Evolutionary conservation across 208 protist genomes (phyloP).

Genomic region (Trichomonas vaginalis): DNA sequence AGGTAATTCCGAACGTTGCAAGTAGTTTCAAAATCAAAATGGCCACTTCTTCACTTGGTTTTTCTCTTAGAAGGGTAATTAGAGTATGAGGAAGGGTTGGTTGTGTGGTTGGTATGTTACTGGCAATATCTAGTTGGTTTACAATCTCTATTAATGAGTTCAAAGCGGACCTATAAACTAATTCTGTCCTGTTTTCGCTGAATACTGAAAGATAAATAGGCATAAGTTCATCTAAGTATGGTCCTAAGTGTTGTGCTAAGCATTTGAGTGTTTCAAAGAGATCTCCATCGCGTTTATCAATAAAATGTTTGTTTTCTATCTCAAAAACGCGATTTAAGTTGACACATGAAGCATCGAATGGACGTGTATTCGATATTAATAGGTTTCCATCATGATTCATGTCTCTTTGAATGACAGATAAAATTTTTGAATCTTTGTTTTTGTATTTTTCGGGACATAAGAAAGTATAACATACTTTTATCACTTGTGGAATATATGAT

Average conservation of each 20-base stretch:
- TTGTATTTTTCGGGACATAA: not conserved
- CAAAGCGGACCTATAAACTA: not conserved
- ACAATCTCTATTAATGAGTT: not conserved
- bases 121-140: not conserved
- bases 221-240: not conserved
- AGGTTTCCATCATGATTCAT: not conserved
- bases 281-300: not conserved
- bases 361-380: not conserved
- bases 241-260: not conserved
- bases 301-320: constrained; percentile 1
- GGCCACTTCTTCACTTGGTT: not conserved
- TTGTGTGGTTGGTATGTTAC: not conserved
- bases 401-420: not conserved
- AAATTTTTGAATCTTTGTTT: not conserved
- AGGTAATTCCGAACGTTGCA: not conserved
- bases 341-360: not conserved
- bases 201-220: not conserved
- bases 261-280: not conserved
- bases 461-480: not conserved
- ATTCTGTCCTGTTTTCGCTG: not conserved
- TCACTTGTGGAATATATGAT: not conserved
- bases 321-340: not conserved
- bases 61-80: not conserved
- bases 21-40: not conserved
- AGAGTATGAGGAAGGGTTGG: not conserved